Percentiles rank a stretch among this genome's conserved stretches.
Evolutionary conservation across 2,329 filamentous ascomycete species (phyloP).

Genomic region (Exophiala aquamarina): DNA sequence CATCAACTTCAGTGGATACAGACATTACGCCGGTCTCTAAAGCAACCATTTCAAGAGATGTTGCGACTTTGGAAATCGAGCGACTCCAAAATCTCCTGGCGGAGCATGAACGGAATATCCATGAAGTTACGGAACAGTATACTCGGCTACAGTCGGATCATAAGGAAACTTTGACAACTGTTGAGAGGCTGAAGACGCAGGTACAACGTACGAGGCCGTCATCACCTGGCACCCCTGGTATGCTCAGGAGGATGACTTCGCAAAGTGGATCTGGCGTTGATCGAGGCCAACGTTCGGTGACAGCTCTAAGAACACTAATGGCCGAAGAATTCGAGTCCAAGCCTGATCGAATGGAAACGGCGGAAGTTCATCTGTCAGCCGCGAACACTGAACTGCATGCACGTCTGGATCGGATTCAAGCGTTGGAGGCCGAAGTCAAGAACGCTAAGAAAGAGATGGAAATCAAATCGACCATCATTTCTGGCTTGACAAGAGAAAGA

Average conservation of each 20-base stretch:
- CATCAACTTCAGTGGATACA: constrained; percentile 61
- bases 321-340: constrained; percentile 78
- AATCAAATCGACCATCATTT: constrained; percentile 92
- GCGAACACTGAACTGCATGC: constrained; percentile 89
- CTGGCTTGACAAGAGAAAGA: constrained; percentile 86
- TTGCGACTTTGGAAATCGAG: constrained; percentile 62
- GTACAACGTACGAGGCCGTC: constrained; percentile 70
- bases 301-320: constrained; percentile 84
- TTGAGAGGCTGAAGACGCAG: constrained; percentile 87
- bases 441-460: constrained; percentile 95
- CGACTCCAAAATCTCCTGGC: constrained; percentile 67
- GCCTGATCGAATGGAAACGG: constrained; percentile 84
- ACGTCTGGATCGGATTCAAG: constrained; percentile 84
- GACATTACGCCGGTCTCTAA: constrained; percentile 27
- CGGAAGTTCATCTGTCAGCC: constrained; percentile 86
- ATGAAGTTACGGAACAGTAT: constrained; percentile 73
- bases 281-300: constrained; percentile 86
- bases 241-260: constrained; percentile 90
- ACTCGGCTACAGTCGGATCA: constrained; percentile 81
- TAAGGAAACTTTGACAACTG: constrained; percentile 75
- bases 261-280: constrained; percentile 86
- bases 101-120: constrained; percentile 75
- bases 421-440: constrained; percentile 80
- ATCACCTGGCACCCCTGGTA: constrained; percentile 53
- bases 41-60: constrained; percentile 15